Base-by-base conservation (phyloP, 768 basidiomycete species). In the Russula sp. region DNA sequence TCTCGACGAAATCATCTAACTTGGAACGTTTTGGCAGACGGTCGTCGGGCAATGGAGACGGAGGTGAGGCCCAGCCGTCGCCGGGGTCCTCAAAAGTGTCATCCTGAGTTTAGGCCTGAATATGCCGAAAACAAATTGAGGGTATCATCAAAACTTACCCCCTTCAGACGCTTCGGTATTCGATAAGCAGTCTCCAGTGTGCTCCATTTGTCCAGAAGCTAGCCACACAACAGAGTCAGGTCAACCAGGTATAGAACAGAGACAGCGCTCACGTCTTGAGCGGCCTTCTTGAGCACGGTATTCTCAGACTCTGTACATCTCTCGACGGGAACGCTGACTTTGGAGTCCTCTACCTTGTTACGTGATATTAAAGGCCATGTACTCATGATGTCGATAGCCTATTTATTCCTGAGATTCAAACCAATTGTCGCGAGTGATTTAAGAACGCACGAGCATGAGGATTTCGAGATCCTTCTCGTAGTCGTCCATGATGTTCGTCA, bases 341-440 rank as follows among this genome's bases (percentile, higher is more conserved):
- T 84, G 18, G 85, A 84, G 66, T 94, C 93, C 62, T 94, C 90
- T 34, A 98, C 86, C 75, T 98, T 98, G 77, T 97, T 98, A 59
- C 89, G 82, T 48, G 86, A 84, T 55, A 89, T 77, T 40, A 97
- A 75, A 0, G 91, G 91, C 94, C 94, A 98, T 8, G 76, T 79
- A 56, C 75, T 70, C 81, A 91, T 84, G 69, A 84, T 85, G 68
- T 85, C 79, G 60, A 91, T 74, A 6, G 84, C 77, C 88, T 89
- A 68, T 27, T 53, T 6, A 44, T 35, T 18, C 7, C 9, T 51
- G 40, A 54, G 22, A 18, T 22, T 22, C 42, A 45, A 16, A n/a
- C 40, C 20, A 31, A 31, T 60, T 31, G 5, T 63, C 44, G 14
- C 3, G 45, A 31, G 13, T 39, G 11, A 6, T 18, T 14, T 35